phyloP scores from a whole-genome alignment of 1,284 basidiomycete species.

The Ganoderma sp. region DNA sequence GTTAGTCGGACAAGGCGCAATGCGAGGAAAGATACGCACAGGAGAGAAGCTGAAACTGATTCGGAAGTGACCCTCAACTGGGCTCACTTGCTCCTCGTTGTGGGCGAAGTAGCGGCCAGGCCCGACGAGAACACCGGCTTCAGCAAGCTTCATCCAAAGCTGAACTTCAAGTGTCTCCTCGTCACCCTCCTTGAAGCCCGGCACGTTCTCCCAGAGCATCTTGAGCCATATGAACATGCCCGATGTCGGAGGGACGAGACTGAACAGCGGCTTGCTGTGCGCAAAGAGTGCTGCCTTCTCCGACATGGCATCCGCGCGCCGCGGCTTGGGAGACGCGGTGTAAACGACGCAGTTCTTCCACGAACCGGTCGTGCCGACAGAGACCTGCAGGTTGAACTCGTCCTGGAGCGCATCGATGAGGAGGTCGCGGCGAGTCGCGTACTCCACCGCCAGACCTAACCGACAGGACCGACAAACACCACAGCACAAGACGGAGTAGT shows the following conservation, averaged over 20 bases:
- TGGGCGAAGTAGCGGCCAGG: slow-evolving; percentile 68
- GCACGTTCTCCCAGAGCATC: slow-evolving; percentile 68
- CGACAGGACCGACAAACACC: not conserved
- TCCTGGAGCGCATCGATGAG: slow-evolving; percentile 62
- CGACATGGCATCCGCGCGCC: slow-evolving; percentile 31
- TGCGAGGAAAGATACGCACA: slow-evolving; percentile 43
- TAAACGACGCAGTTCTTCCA: slow-evolving; percentile 52
- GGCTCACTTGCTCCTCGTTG: slow-evolving; percentile 40
- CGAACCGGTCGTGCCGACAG: slow-evolving; percentile 38
- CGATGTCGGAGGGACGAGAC: slow-evolving; percentile 72
- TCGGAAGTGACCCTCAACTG: slow-evolving; percentile 61
- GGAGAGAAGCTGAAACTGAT: slow-evolving; percentile 65
- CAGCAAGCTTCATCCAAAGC: slow-evolving; percentile 62
- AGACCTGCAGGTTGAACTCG: slow-evolving; percentile 54
- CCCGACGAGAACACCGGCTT: slow-evolving; percentile 63
- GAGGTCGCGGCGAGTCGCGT: slow-evolving; percentile 62
- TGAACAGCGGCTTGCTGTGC: slow-evolving; percentile 54
- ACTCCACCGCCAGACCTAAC: slow-evolving; percentile 59
- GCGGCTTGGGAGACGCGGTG: slow-evolving; percentile 48
- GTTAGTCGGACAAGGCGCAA: slow-evolving; percentile 2
- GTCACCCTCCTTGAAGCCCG: slow-evolving; percentile 49
- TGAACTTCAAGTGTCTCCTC: slow-evolving; percentile 56
- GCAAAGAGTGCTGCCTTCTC: slow-evolving; percentile 49
- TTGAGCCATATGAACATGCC: slow-evolving; percentile 78
- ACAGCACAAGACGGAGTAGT: not conserved